Percentiles rank a stretch among this genome's conserved stretches.
Evolutionary conservation across 495 filamentous ascomycete genomes (phyloP).

Genomic region (Neurospora discreta): DNA sequence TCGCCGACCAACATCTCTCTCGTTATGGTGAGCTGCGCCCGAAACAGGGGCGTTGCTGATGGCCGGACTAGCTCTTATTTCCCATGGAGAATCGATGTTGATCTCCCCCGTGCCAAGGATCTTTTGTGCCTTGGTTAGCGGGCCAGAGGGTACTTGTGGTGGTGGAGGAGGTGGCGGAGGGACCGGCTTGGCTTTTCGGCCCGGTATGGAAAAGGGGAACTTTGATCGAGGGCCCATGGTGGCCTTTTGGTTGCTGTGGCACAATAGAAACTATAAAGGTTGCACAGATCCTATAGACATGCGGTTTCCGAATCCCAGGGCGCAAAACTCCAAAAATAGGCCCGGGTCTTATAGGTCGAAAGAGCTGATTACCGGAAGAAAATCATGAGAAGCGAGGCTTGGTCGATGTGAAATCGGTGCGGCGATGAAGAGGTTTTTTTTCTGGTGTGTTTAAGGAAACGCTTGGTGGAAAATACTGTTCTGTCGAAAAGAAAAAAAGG

Average conservation of each 20-base stretch:
- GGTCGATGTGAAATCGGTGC: not conserved
- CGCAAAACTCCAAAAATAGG: not conserved
- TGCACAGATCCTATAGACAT: not conserved
- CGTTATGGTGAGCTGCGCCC: constrained; percentile 26
- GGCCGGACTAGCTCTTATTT: constrained; percentile 32
- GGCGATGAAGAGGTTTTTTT: not conserved
- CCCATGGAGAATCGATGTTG: constrained; percentile 27
- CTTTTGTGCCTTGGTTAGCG: constrained; percentile 35
- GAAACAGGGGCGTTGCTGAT: constrained; percentile 38
- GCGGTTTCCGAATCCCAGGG: not conserved
- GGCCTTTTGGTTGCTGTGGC: constrained; percentile 1
- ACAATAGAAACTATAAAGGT: not conserved
- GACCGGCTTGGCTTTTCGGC: constrained; percentile 29
- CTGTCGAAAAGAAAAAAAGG: no score
- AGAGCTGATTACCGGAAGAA: constrained; percentile 7
- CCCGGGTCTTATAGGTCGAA: not conserved
- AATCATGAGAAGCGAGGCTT: constrained; percentile 3
- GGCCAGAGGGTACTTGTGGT: not conserved
- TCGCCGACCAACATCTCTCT: constrained; percentile 8
- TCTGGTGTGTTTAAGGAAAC: not conserved
- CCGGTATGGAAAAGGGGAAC: constrained; percentile 42
- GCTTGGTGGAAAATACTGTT: not conserved
- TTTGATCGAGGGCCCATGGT: constrained; percentile 40
- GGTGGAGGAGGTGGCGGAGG: constrained; percentile 5
- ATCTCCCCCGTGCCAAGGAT: constrained; percentile 30